Base-by-base conservation (phyloP, 345 rosid species). In the Pelargonium nanum region DNA sequence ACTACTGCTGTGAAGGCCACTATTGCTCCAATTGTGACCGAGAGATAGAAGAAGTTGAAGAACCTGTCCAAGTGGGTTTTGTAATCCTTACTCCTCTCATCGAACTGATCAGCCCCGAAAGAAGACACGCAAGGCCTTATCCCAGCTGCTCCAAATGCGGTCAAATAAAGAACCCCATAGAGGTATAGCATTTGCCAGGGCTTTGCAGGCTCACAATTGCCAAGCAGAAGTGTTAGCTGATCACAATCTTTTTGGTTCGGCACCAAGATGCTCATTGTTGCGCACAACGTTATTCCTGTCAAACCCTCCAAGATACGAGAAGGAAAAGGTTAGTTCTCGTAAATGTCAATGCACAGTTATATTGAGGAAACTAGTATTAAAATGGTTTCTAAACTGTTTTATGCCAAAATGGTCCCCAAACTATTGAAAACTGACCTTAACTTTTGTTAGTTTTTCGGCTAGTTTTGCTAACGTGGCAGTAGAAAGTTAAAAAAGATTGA, bases 61-160 rank as follows among this genome's bases (percentile, higher is more conserved):
- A 91, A 91, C 56, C 89, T 81, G 71, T 91, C 98, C 65, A 91
- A 74, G 62, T 76, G 96, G 48, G 91, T 68, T 64, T 86, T 84
- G 74, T 86, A 91, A 64, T 88, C 73, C 70, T 55, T 66, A 62
- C 85, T 83, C 55, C 69, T 83, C 77, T 91, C 98, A 58, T 91
- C 91, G 61, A 91, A 91, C 81, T 91, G 98, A 76, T 91, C 98
- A 4, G 96, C 98, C 60, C 98, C 98, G 50, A 88, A 91, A 3
- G 98, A 91, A 19, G 98, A 91, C 59, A 91, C 94, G 57, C 98
- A 91, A 8, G 98, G 98, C 57, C 98, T 78, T 66, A 91, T 91
- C 6, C 96, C 98, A 0, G 98, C 92, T 16, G 98, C 96, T 26
- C 98, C 96, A 1, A 91, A 83, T 45, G 83, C 98, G 5, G 91